Percentiles rank a stretch among this genome's conserved stretches.
Conservation (phyloP, 495 filamentous ascomycete genomes). For the Articulospora tetracladia region DNA sequence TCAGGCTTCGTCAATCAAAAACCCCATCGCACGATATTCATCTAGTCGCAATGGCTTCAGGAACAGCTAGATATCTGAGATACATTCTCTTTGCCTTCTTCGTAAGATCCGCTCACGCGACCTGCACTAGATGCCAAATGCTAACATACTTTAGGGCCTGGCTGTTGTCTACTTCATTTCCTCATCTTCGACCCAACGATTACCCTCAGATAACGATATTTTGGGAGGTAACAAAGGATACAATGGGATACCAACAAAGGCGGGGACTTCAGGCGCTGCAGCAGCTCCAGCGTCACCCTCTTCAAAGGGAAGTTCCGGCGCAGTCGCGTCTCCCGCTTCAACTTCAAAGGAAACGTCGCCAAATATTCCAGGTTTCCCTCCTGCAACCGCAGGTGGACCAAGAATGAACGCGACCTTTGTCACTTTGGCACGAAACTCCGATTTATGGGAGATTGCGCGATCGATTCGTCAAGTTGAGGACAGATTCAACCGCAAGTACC, state of each 20-base stretch:
- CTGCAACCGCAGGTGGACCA: conserved; percentile 51
- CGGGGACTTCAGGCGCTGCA: conserved; percentile 1
- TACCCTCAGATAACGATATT: conserved; percentile 25
- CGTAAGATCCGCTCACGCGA: conserved; percentile 47
- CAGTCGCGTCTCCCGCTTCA: conserved; percentile 15
- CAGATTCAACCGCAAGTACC: conserved; percentile 90
- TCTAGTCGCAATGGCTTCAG: conserved; percentile 56
- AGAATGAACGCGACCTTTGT: conserved; percentile 97
- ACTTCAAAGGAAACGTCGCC: conserved; percentile 16
- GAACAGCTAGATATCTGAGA: conserved; percentile 69
- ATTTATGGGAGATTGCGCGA: conserved; percentile 93
- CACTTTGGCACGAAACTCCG: conserved; percentile 85
- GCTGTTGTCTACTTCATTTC: conserved; percentile 78
- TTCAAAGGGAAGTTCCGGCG: conserved; percentile 11
- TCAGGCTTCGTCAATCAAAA: not conserved
- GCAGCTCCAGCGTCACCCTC: conserved; percentile 10
- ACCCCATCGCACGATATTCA: not conserved
- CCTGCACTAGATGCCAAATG: not conserved
- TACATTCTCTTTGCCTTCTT: conserved; percentile 87
- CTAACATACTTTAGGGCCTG: conserved; percentile 49
- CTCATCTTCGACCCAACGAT: conserved; percentile 48
- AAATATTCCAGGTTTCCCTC: conserved; percentile 32
- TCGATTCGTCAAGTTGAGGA: conserved; percentile 96
- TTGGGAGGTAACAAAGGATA: conserved; percentile 15
- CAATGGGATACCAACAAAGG: conserved; percentile 12